These are phyloP conservation scores for Backusella australiensis DNA, from an alignment of 192 early-diverging fungal species.

Conservation along the genomic window DNA sequence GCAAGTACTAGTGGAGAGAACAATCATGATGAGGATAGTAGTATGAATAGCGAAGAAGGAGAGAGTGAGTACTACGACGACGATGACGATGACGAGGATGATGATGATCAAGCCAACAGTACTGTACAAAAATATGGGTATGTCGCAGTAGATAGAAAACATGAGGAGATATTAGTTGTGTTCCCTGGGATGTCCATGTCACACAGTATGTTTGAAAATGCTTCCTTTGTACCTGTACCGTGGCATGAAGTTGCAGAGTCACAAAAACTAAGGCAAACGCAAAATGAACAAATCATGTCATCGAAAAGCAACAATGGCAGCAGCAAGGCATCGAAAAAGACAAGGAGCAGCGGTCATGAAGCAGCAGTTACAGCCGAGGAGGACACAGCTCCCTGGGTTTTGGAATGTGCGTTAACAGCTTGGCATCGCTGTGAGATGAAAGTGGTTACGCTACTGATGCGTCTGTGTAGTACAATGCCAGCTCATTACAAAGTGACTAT, in stretches of 20 bases:
- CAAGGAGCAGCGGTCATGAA: background rate
- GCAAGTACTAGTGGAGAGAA: background rate
- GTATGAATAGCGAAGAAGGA: background rate
- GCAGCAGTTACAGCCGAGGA: background rate
- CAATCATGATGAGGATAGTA: background rate
- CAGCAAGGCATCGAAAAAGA: background rate
- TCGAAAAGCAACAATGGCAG: background rate
- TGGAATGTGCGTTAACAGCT: slow-evolving; percentile 21
- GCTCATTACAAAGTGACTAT: slow-evolving; percentile 27
- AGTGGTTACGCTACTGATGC: slow-evolving; percentile 29
- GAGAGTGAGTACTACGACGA: background rate
- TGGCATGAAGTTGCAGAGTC: slow-evolving; percentile 23
- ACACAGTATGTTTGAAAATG: slow-evolving; percentile 13
- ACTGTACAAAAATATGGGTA: slow-evolving; percentile 7
- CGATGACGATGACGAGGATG: background rate
- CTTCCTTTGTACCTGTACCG: slow-evolving; percentile 12
- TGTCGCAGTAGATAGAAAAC: slow-evolving; percentile 22
- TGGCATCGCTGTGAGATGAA: slow-evolving; percentile 28
- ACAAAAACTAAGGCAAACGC: background rate
- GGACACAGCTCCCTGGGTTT: slow-evolving; percentile 17
- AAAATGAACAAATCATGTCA: background rate
- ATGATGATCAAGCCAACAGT: background rate
- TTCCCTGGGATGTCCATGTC: slow-evolving; percentile 14
- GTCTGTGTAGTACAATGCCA: slow-evolving; percentile 13
- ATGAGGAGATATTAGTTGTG: slow-evolving; percentile 26